Evolutionary conservation across 164 flowering plant genomes (phyloP), one percentile per base, ranked within the genome.

Genomic region (Umbellularia californica): DNA sequence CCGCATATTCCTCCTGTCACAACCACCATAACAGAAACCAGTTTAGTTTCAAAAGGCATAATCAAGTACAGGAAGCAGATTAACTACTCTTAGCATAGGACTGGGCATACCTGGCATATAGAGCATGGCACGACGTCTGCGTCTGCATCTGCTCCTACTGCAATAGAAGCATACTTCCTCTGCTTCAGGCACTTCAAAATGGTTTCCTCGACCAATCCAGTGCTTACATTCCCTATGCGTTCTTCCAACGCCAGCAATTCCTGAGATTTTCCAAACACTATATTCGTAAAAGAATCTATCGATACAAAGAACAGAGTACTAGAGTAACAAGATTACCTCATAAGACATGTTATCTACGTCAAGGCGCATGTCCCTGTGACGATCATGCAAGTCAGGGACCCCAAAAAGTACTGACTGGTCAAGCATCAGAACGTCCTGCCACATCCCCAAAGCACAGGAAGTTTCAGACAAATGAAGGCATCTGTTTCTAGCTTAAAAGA

Each of bases 271-370:
- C 51, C 69, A 30, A 30, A 12, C 65, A 55, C 50, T 24, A 13
- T 17, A 17, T 27, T 62, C n/a, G 33, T 24, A 71, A 35, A 41
- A 30, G 17, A 14, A 15, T 55, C 7, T 55, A 55, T 55, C 13
- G 7, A 55, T 11, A 17, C n/a, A 19, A 27, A 13, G n/a, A 12
- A 27, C 10, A 15, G 17, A 67, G 60, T 15, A 3, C 20, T 15
- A 25, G 69, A 35, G 35, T 67, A 14, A 67, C 7, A 15, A 67
- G 11, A 68, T 71, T 27, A 92, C 97, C 95, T 92, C 97, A 76
- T 92, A 92, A 65, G 95, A 90, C 99, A 95, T 95, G 82, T 93
- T 91, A 78, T 95, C 99, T 58, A 95, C 94, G 82, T 95, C 99
- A 73, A 95, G 92, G 23, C 99, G 89, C 99, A 95, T 90, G 74